Evolutionary conservation across 805 yeast species (phyloP), one percentile per base, ranked within the genome.

Genomic region (Starmerella roubikii): DNA sequence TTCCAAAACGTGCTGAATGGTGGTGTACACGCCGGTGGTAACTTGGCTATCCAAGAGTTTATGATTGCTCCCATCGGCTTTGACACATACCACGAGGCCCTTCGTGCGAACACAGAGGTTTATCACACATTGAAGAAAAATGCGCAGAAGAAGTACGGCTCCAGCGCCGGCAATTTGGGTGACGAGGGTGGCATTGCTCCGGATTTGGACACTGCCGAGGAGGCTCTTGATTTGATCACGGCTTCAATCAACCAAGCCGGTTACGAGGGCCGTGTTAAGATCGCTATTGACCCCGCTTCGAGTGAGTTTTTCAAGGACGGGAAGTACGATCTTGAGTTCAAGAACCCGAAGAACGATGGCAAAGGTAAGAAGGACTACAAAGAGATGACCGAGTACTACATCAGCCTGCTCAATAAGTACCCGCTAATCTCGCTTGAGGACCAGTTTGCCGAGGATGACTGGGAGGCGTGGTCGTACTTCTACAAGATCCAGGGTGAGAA

Each of bases 181-280:
- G 98, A 88, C 69, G 98, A 88, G 76, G 98, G 98, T 80, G 98
- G 98, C 78, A 95, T 88, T 72, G 98, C 98, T 59, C 98, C 98
- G 67, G 83, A 85, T 68, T 78, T 91, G 54, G 74, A 79, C 54
- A 75, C 95, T 56, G 88, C 98, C 62, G 82, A 76, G 67, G 97
- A 88, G 76, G 98, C 97, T 57, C 72, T 88, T 54, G 96, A 91
- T 72, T 78, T 88, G 66, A 84, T 88, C 65, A 72, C 75, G 55
- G 78, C 67, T 53, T 84, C 98, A 61, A 88, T 91, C 64, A 82
- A 76, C 64, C 66, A 69, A 55, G 95, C 98, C 55, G 98, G 98
- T 62, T 86, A 88, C 80, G 78, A 76, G 51, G 97, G 95, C 65
- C 68, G 75, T 71, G 77, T 88, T 61, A 70, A 74, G 59, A 91